A percentile compares a stretch with the other conserved stretches of the same genome.
Evolutionary conservation across 176 grass and related monocot species (phyloP).

Genomic region (Hsuehochloa calcarea): DNA sequence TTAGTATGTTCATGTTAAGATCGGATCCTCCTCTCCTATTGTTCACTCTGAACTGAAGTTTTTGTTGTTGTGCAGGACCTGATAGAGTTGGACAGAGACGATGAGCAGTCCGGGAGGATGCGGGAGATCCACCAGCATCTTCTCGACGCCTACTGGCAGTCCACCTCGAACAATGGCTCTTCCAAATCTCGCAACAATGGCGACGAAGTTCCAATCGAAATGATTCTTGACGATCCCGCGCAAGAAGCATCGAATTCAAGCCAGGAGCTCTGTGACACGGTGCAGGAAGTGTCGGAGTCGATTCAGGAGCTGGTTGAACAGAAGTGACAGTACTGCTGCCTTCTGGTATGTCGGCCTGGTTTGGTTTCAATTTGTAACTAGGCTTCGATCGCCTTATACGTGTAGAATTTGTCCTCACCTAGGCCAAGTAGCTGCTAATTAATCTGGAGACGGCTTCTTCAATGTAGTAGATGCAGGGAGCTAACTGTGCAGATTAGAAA

Average conservation of each 20-base stretch:
- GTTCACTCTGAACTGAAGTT: background rate
- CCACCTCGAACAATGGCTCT: background rate
- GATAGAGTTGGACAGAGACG: slow-evolving; percentile 86
- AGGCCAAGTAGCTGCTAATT: background rate
- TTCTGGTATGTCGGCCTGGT: background rate
- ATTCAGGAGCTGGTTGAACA: slow-evolving; percentile 28
- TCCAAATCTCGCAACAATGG: background rate
- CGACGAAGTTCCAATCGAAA: slow-evolving; percentile 17
- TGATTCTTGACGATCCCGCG: slow-evolving; percentile 30
- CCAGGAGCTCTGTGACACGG: slow-evolving; percentile 51
- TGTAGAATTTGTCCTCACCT: background rate
- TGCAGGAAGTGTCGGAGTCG: slow-evolving; percentile 30
- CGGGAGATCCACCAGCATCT: slow-evolving; percentile 80
- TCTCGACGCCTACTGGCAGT: slow-evolving; percentile 63
- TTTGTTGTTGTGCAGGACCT: slow-evolving; percentile 54
- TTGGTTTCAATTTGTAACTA: background rate
- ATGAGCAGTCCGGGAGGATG: slow-evolving; percentile 75
- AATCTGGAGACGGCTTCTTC: background rate
- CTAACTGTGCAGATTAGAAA: background rate
- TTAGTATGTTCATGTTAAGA: background rate
- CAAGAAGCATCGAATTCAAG: slow-evolving; percentile 41
- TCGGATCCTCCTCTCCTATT: background rate
- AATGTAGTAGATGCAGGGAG: background rate
- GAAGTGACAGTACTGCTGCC: background rate
- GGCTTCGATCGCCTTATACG: background rate